Percentiles rank a stretch among this genome's conserved stretches.
Conservation (phyloP, 1,139 yeast genomes). For the Hemisphaericaspora lyxosophila region DNA sequence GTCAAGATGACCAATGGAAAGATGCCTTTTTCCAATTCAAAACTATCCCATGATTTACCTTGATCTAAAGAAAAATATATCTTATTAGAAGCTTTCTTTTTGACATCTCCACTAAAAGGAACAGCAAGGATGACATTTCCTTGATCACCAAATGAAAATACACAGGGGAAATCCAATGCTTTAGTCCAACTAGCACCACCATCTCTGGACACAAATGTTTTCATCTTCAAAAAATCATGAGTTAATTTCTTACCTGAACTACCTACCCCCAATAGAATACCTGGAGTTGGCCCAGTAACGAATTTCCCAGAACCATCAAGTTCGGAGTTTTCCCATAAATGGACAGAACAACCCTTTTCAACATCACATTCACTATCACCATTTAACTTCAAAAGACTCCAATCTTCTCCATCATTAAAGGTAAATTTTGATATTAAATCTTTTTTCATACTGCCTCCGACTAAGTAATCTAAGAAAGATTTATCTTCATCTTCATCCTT, state of each 20-base stretch:
- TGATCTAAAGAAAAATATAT: conserved; percentile 70
- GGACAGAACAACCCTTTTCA: conserved; percentile 54
- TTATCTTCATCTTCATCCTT: conserved; percentile 19
- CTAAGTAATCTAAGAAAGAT: conserved; percentile 26
- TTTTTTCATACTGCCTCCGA: conserved; percentile 24
- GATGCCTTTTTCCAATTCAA: conserved; percentile 48
- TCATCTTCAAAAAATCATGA: conserved; percentile 24
- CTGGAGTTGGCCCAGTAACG: conserved; percentile 71
- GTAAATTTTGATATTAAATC: conserved; percentile 39
- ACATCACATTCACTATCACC: conserved; percentile 48
- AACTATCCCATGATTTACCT: conserved; percentile 63
- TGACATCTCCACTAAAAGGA: conserved; percentile 35
- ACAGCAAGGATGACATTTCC: conserved; percentile 75
- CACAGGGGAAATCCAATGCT: conserved; percentile 54
- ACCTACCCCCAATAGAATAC: conserved; percentile 65
- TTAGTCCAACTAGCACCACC: conserved; percentile 74
- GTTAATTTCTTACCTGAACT: conserved; percentile 40
- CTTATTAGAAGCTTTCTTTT: conserved; percentile 19
- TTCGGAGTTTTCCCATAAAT: conserved; percentile 51
- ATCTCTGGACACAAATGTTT: conserved; percentile 70
- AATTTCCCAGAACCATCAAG: conserved; percentile 55
- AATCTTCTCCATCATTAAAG: conserved; percentile 63
- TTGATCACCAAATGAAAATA: conserved; percentile 71
- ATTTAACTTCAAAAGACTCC: conserved; percentile 52
- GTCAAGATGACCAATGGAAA: conserved; percentile 52